A percentile compares a stretch with the other conserved stretches of the same genome.
phyloP scores from a whole-genome alignment of 768 basidiomycete genomes.

The Russula emetica region DNA sequence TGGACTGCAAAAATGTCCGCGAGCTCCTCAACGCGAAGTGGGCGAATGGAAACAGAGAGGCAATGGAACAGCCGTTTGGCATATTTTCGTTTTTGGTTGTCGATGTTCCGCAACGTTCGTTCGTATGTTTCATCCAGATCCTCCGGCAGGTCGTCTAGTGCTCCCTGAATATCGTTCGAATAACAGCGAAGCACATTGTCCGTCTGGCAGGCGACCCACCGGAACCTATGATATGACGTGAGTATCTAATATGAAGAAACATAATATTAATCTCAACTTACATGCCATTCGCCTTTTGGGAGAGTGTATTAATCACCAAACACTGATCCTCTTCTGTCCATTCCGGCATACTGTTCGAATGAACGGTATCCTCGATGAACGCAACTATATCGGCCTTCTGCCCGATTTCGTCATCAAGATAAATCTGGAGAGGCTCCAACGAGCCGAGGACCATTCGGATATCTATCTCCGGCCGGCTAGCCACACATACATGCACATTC shows the following conservation, averaged over 20 bases:
- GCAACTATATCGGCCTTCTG: not conserved
- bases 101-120: not conserved
- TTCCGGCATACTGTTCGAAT: not conserved
- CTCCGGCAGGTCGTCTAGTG: not conserved
- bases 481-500: not conserved
- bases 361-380: not conserved
- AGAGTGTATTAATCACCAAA: not conserved
- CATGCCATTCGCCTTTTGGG: not conserved
- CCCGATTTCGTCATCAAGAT: not conserved
- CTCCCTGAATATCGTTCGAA: not conserved
- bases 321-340: not conserved
- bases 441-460: not conserved
- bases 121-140: not conserved
- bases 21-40: not conserved
- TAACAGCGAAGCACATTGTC: not conserved
- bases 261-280: not conserved
- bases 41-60: not conserved
- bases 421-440: not conserved
- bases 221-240: not conserved
- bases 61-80: not conserved
- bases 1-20: not conserved
- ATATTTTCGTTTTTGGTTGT: not conserved
- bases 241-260: accelerated
- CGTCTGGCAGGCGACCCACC: not conserved
- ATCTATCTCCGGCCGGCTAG: not conserved